Evolutionary conservation across 1,284 basidiomycete species (phyloP), one percentile per base, ranked within the genome.

Genomic region (Polyporus tsugae): DNA sequence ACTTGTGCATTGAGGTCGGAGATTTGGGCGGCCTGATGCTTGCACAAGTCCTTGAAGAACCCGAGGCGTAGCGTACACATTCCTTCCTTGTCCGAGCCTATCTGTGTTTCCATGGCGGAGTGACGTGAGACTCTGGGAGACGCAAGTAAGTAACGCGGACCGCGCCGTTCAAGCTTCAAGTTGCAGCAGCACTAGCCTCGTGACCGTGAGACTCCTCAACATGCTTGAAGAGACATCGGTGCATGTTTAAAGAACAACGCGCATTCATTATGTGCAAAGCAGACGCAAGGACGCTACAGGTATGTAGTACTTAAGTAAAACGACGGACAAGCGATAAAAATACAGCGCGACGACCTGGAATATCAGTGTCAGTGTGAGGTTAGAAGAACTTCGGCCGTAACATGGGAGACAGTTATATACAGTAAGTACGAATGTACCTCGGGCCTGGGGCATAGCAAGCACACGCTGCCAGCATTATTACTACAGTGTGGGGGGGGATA

Each of bases 321-420:
- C 11, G 29, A 49, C 39, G 44, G 68, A 41, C 15, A 39, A 57
- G 52, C 36, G 13, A 41, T 69, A 65, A 36, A 63, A 66, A 69
- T 69, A 69, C 68, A 69, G n/a, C 38, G 42, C 2, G 52, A 49
- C 9, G 57, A 62, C 64, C 64, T 13, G 60, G 41, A 33, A 19
- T 55, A 10, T 49, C 46, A 49, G 46, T 25, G 7, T 17, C 15
- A 41, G 39, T 46, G 44, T 46, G 2, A 9, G 22, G 29, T 29
- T 29, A 29, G 29, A 29, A 29, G 29, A 29, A 29, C 29, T 29
- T 29, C 29, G 29, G 29, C 29, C 25, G 11, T 38, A 41, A 57
- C 33, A 53, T 35, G 44, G 52, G 11, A n/a, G 29, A 49, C n/a
- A 22, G 67, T 38, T 63, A 64, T 49, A n/a, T 46, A 63, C 60